phyloP scores from a whole-genome alignment of 805 yeast species.

The Lipomyces japonicus region DNA sequence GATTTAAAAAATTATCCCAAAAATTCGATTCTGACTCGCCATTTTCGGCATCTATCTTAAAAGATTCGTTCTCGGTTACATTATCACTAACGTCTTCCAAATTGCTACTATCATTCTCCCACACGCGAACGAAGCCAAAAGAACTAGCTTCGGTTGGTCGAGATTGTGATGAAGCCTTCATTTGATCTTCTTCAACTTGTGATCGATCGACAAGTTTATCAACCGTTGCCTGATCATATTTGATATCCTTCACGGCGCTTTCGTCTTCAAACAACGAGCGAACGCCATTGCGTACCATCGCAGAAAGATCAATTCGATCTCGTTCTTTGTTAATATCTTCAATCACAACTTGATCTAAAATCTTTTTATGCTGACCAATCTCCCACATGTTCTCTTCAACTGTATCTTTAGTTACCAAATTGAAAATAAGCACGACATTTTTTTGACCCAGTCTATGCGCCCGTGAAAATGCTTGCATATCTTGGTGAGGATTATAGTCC shows the following conservation, averaged over 20 bases:
- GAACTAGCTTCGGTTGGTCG: not conserved
- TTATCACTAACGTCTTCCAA: conserved; percentile 3
- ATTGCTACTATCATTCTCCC: conserved; percentile 17
- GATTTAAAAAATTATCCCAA: conserved; percentile 20
- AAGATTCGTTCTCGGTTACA: not conserved
- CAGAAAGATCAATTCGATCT: conserved; percentile 48
- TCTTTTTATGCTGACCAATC: conserved; percentile 82
- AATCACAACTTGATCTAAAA: conserved; percentile 85
- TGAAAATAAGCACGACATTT: conserved; percentile 68
- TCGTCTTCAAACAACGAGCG: conserved; percentile 51
- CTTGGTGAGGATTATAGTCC: conserved; percentile 97
- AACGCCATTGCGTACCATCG: conserved; percentile 44
- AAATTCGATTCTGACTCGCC: conserved; percentile 5
- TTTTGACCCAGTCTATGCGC: conserved; percentile 90
- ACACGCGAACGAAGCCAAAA: conserved; percentile 17
- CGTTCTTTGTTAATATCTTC: conserved; percentile 82
- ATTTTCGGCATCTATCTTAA: not conserved
- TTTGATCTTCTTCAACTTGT: conserved; percentile 49
- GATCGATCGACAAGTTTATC: conserved; percentile 70
- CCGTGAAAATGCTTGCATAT: conserved; percentile 91
- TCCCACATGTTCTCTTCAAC: conserved; percentile 69
- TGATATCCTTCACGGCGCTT: conserved; percentile 53
- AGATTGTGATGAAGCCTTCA: not conserved
- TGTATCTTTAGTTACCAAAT: conserved; percentile 49
- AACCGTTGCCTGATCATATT: conserved; percentile 62